Conservation (phyloP, 768 basidiomycete genomes). For the Macrocybe gigantea region DNA sequence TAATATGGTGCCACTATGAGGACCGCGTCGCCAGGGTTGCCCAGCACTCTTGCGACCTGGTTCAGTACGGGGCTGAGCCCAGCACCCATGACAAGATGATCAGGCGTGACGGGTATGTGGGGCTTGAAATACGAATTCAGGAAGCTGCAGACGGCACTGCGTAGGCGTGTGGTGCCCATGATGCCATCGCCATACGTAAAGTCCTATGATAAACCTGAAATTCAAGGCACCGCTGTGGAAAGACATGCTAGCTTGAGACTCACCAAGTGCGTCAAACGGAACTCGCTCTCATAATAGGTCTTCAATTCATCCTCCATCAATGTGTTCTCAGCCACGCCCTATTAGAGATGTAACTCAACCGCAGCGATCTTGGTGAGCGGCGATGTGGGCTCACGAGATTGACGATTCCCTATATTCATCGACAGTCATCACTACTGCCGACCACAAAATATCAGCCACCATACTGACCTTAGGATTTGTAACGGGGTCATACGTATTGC, state of each 20-base stretch:
- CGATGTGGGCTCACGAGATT: background rate
- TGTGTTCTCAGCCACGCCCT: conserved; percentile 15
- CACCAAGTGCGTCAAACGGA: conserved; percentile 7
- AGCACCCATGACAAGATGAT: conserved; percentile 9
- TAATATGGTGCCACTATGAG: conserved; percentile 14
- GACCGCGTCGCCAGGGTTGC: conserved; percentile 11
- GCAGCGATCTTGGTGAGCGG: background rate
- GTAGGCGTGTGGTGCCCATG: conserved; percentile 7
- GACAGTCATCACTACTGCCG: too few species aligned
- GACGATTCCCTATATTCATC: background rate
- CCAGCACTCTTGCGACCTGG: conserved; percentile 8
- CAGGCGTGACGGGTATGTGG: background rate
- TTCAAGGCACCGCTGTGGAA: background rate
- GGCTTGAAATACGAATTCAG: conserved; percentile 12
- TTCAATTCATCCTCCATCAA: conserved; percentile 10
- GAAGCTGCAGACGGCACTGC: conserved; percentile 6
- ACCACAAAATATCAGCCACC: background rate
- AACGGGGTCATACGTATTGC: background rate
- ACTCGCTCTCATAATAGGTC: conserved; percentile 8
- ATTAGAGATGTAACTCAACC: background rate
- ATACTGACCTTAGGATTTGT: background rate
- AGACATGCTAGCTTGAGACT: background rate
- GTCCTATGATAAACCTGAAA: conserved; percentile 7
- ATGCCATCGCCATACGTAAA: conserved; percentile 13
- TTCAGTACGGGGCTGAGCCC: conserved; percentile 9